Evolutionary conservation across 148 eudicot genomes (phyloP), one percentile per base, ranked within the genome.

Genomic region (Arbutus unedo): DNA sequence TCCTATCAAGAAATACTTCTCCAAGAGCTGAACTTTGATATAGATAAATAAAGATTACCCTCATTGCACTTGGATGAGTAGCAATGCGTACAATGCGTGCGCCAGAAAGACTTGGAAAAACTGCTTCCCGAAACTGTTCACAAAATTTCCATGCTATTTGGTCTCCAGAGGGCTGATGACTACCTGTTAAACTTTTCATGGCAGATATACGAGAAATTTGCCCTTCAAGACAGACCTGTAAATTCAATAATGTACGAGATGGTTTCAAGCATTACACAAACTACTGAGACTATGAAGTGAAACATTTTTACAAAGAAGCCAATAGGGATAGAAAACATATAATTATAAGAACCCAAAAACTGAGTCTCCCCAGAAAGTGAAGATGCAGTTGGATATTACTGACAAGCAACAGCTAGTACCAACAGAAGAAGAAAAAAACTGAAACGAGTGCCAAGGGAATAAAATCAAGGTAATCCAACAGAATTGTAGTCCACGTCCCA

Each of bases 81-180:
- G 99, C 99, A 74, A 96, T 94, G 76, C 99, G 94, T 38, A 96
- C 99, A 84, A 96, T 89, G 43, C 99, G 97, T 71, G 93, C 99
- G 82, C 99, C 99, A 66, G 99, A 94, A 82, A 94, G 98, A 79
- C 89, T 91, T 14, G 98, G 99, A 71, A 96, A 96, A 72, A 77
- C 89, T 56, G 92, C 88, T 81, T 96, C 94, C 53, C 82, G 82
- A 83, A 91, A 96, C 85, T 96, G 94, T 81, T 94, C 91, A 77
- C 94, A 93, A 81, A 93, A 93, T 79, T 96, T 96, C 99, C 99
- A 96, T 10, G 99, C 98, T 84, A 96, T 96, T 86, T 94, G 99
- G 87, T 96, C 99, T 74, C 99, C 99, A 86, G 84, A 89, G 59
- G 98, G 99, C 77, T 86, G 90, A 67, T 87, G 91, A 23, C 98